Evolutionary conservation across 164 flowering plant species (phyloP), one percentile per base, ranked within the genome.

Genomic region (Santalum album): DNA sequence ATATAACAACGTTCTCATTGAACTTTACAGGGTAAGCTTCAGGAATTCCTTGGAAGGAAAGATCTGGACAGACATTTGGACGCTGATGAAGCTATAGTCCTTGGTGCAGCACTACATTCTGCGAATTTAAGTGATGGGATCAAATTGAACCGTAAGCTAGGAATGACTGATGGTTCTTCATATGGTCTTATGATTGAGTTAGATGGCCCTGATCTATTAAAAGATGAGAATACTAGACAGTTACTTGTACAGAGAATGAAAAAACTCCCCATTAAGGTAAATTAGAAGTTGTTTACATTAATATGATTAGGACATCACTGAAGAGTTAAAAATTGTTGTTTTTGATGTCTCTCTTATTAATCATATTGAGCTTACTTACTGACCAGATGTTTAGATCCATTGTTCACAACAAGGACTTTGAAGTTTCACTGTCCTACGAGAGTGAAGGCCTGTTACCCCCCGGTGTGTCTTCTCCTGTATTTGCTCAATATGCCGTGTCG

Each of bases 121-220:
- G 99, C 99, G 40, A 94, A 94, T 71, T 52, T 94, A 64, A 94
- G 99, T 77, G 99, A 94, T 74, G 99, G 99, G 54, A 94, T 94
- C 55, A 94, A 87, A 72, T 68, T 94, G 72, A 94, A 94, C 51
- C 85, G 96, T 48, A 94, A 86, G 69, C 75, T 94, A 2, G 99
- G 99, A 43, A 94, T 94, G 84, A 63, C 82, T 57, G 99, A 94
- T 78, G 99, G 99, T 65, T 81, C 95, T 64, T 54, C 86, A 17
- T 94, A 94, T 75, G 97, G 96, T 21, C 77, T 77, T 64, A 64
- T 79, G 25, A 63, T 90, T 35, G 87, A 94, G 58, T 59, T 90
- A 40, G 74, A 78, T 63, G 97, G 91, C 34, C 79, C 75, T 62
- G 87, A 70, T 69, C 82, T 84, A 64, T 6, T 68, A 54, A 73